Conservation (phyloP, 257 asterid species). For the Penstemon eatonii region DNA sequence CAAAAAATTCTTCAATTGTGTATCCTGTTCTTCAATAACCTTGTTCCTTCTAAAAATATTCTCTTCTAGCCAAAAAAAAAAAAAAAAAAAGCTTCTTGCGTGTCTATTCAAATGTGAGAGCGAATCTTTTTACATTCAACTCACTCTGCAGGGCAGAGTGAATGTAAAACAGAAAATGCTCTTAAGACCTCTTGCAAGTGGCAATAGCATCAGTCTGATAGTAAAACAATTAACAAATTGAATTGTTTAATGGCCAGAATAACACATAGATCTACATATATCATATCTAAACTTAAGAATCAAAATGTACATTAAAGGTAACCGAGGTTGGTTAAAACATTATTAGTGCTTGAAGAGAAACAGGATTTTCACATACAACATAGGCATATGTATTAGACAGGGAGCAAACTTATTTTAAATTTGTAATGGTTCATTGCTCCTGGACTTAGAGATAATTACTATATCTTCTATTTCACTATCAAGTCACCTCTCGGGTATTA, state of each 20-base stretch:
- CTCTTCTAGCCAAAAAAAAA: no score
- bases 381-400: background rate
- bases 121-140: background rate
- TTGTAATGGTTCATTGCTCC: background rate
- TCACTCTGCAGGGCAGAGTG: background rate
- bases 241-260: background rate
- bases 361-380: background rate
- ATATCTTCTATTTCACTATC: slow-evolving; percentile 3
- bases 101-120: no score
- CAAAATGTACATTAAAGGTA: no score
- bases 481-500: background rate
- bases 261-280: background rate
- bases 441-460: slow-evolving; percentile 8
- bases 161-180: background rate
- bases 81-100: no score
- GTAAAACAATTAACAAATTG: background rate
- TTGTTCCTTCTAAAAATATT: no score
- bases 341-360: background rate
- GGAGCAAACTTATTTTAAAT: background rate
- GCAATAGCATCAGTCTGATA: background rate
- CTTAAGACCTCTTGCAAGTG: background rate
- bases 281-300: no score
- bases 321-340: background rate
- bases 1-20: no score
- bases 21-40: no score